Evolutionary conservation across 2,329 filamentous ascomycete genomes (phyloP).

Genomic region (Helminthosporium solani): DNA sequence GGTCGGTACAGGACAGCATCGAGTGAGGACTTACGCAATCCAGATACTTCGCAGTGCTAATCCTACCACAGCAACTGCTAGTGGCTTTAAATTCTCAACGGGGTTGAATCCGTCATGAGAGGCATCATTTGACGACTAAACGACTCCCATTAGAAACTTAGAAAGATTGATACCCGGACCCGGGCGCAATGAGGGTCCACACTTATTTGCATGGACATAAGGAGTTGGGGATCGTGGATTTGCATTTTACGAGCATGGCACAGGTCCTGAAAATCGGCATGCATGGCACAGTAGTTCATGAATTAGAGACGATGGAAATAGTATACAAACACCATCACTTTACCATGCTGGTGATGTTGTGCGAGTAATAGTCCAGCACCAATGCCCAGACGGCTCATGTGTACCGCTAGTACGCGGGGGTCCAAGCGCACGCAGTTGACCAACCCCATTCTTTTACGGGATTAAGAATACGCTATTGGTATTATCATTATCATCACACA

Average conservation of each 20-base stretch:
- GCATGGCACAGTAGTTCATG: not conserved
- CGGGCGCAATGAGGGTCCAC: conserved; percentile 2
- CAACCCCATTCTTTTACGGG: not conserved
- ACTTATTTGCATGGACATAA: conserved; percentile 7
- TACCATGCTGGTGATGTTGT: too few species aligned
- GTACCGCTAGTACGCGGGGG: too few species aligned
- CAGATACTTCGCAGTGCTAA: not conserved
- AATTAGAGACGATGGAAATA: too few species aligned
- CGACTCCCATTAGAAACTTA: not conserved
- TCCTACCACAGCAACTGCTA: conserved; percentile 21
- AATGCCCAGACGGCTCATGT: not conserved
- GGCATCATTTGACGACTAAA: not conserved
- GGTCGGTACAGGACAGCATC: conserved; percentile 65
- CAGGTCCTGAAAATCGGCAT: not conserved
- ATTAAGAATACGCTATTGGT: too few species aligned
- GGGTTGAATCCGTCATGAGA: not conserved
- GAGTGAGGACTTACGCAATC: conserved; percentile 39
- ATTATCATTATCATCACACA: too few species aligned
- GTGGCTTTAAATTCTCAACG: conserved; percentile 5
- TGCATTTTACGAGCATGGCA: conserved; percentile 1
- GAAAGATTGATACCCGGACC: conserved; percentile 11
- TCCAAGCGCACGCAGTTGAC: not conserved
- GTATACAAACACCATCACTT: too few species aligned
- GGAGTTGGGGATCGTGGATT: not conserved
- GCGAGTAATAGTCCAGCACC: too few species aligned